These are phyloP conservation scores for Fusarium sp. DNA, from an alignment of 2,329 filamentous ascomycete genomes.

Conservation along the genomic window DNA sequence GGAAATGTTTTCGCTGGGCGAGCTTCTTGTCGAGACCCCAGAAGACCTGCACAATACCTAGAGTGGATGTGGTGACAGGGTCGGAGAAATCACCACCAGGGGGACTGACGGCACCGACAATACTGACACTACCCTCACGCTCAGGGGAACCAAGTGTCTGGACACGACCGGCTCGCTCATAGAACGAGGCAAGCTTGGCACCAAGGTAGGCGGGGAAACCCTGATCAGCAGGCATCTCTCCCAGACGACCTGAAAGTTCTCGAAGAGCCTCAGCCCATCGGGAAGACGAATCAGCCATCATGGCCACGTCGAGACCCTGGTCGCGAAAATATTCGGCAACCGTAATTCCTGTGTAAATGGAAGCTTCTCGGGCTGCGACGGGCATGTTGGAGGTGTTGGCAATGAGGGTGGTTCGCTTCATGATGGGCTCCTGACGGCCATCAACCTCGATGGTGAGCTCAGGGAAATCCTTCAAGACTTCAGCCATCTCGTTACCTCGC, in stretches of 20 bases:
- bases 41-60: slow-evolving; percentile 98
- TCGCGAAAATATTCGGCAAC: slow-evolving; percentile 98
- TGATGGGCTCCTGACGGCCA: slow-evolving; percentile 96
- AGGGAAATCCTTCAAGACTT: slow-evolving; percentile 99
- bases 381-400: slow-evolving; percentile 99
- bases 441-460: slow-evolving; percentile 96
- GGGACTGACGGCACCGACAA: slow-evolving; percentile 96
- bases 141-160: slow-evolving; percentile 88
- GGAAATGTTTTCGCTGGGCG: slow-evolving; percentile 98
- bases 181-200: slow-evolving; percentile 98
- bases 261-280: slow-evolving; percentile 98
- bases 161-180: slow-evolving; percentile 95
- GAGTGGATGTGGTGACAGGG: slow-evolving; percentile 92
- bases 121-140: slow-evolving; percentile 92
- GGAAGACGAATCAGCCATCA: slow-evolving; percentile 99
- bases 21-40: slow-evolving; percentile 99
- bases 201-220: slow-evolving; percentile 98
- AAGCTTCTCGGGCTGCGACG: slow-evolving; percentile 96
- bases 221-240: slow-evolving; percentile 99
- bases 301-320: slow-evolving; percentile 95
- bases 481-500: slow-evolving; percentile 99
- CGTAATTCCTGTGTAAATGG: slow-evolving; percentile 97
- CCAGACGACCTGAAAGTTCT: slow-evolving; percentile 97
- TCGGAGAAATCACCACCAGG: slow-evolving; percentile 99
- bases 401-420: slow-evolving; percentile 99